Evolutionary conservation across 2,329 filamentous ascomycete genomes (phyloP).

Genomic region (Pseudocercospora eumusae): DNA sequence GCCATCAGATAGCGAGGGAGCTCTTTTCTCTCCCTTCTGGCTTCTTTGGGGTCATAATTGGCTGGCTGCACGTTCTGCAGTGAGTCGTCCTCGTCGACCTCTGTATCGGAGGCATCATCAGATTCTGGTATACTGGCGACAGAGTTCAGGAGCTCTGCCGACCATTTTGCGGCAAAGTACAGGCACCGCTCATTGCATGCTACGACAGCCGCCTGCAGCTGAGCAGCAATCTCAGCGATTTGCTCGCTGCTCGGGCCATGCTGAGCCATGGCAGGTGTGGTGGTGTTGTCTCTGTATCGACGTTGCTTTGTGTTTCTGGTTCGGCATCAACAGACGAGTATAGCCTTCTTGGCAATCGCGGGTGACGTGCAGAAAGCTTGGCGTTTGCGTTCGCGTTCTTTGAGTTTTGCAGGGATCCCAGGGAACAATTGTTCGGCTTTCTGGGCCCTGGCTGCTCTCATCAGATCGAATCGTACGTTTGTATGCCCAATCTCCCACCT

Average conservation of each 20-base stretch:
- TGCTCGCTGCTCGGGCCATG: conserved; percentile 38
- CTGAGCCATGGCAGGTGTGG: neutral
- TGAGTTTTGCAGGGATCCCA: neutral
- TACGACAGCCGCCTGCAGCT: conserved; percentile 80
- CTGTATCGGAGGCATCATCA: conserved; percentile 56
- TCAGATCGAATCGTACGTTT: conserved; percentile 9
- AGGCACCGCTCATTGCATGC: conserved; percentile 93
- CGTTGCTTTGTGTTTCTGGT: neutral
- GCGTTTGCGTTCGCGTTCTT: neutral
- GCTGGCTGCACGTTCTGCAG: conserved; percentile 48
- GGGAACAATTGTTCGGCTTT: neutral
- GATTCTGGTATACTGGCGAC: conserved; percentile 55
- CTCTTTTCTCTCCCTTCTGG: conserved; percentile 74
- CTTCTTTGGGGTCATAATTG: conserved; percentile 70
- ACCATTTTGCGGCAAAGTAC: conserved; percentile 98
- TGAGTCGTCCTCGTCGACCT: conserved; percentile 36
- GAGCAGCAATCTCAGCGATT: conserved; percentile 64
- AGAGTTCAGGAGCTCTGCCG: conserved; percentile 87
- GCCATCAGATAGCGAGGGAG: conserved; percentile 82
- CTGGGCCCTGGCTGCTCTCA: neutral
- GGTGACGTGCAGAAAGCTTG: conserved; percentile 8
- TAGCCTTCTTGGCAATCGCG: conserved; percentile 2
- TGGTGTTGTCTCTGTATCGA: neutral
- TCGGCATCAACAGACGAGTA: neutral
- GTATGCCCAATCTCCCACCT: conserved; percentile 6